Evolutionary conservation across 73 alveolate species (phyloP).

Genomic region (Loxodes magnus): DNA sequence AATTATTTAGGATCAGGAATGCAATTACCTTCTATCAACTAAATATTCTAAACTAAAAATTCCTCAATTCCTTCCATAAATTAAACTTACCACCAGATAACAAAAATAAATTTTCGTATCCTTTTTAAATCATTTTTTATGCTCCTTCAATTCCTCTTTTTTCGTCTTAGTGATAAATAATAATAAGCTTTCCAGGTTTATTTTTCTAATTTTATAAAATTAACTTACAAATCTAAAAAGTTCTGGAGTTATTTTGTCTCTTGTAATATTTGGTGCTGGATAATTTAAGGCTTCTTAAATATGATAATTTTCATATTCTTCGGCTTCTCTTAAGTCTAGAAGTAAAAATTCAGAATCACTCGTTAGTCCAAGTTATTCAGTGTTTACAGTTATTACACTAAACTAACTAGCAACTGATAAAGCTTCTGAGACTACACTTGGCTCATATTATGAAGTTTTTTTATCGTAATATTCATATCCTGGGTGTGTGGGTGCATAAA

Average conservation of each 20-base stretch:
- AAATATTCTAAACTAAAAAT: constrained; percentile 40
- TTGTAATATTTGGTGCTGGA: constrained; percentile 71
- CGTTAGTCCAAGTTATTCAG: background rate
- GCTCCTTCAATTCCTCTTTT: constrained; percentile 68
- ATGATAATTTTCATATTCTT: constrained; percentile 51
- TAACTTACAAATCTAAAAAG: constrained; percentile 41
- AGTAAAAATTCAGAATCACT: constrained; percentile 57
- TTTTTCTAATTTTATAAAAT: constrained; percentile 30
- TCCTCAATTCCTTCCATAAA: constrained; percentile 43
- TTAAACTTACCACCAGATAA: constrained; percentile 80
- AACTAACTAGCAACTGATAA: constrained; percentile 35
- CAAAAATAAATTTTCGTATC: constrained; percentile 65
- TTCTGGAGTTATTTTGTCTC: constrained; percentile 72
- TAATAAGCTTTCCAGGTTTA: constrained; percentile 62
- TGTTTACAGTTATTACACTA: constrained; percentile 4
- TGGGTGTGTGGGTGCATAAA: constrained; percentile 60
- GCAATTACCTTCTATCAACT: constrained; percentile 47
- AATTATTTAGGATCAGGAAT: no score
- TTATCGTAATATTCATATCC: no score
- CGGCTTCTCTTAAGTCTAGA: constrained; percentile 74
- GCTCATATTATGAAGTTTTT: no score
- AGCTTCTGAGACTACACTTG: constrained; percentile 41
- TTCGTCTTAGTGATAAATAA: constrained; percentile 67
- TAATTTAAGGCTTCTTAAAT: constrained; percentile 56
- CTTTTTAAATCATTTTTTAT: constrained; percentile 52